Evolutionary conservation across 352 stramenopile species (phyloP).

Genomic region (Globisporangium acanthophoron): DNA sequence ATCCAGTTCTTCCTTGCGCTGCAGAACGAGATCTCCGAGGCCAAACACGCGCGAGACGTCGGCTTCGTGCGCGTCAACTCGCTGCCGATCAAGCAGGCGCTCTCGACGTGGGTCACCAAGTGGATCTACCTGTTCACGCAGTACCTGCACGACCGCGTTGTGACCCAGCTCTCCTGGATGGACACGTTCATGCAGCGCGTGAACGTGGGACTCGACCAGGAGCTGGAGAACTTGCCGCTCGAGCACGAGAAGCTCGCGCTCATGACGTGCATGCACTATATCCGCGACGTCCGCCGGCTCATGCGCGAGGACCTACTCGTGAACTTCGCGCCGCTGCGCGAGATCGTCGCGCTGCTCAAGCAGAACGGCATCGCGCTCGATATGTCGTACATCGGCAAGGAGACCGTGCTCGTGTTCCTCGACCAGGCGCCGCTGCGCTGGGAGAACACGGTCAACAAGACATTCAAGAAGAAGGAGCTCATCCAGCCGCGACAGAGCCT

Average conservation of each 20-base stretch:
- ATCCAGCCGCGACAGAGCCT: constrained; percentile 89
- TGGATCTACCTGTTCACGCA: constrained; percentile 94
- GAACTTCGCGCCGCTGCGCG: constrained; percentile 69
- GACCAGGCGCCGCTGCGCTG: constrained; percentile 87
- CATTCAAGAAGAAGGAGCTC: constrained; percentile 89
- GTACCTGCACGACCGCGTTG: constrained; percentile 88
- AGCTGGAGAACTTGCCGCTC: constrained; percentile 33
- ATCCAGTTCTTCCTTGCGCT: constrained; percentile 86
- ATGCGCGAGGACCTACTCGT: constrained; percentile 79
- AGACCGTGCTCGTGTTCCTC: constrained; percentile 80
- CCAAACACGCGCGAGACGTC: constrained; percentile 83
- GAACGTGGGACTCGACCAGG: constrained; percentile 66
- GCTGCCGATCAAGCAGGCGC: constrained; percentile 92
- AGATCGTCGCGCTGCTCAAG: constrained; percentile 82
- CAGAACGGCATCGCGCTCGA: constrained; percentile 86
- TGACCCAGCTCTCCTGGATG: constrained; percentile 81
- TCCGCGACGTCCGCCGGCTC: constrained; percentile 79
- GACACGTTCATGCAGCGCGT: constrained; percentile 83
- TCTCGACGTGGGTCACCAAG: constrained; percentile 93
- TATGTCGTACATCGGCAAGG: constrained; percentile 80
- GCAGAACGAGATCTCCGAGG: constrained; percentile 87
- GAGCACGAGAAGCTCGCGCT: constrained; percentile 48
- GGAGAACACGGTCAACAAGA: constrained; percentile 92
- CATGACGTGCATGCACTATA: constrained; percentile 88
- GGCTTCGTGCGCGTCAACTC: constrained; percentile 91